Percentiles rank a stretch among this genome's conserved stretches.
phyloP scores from a whole-genome alignment of 106 monocot species.

The Dioscorea alata region DNA sequence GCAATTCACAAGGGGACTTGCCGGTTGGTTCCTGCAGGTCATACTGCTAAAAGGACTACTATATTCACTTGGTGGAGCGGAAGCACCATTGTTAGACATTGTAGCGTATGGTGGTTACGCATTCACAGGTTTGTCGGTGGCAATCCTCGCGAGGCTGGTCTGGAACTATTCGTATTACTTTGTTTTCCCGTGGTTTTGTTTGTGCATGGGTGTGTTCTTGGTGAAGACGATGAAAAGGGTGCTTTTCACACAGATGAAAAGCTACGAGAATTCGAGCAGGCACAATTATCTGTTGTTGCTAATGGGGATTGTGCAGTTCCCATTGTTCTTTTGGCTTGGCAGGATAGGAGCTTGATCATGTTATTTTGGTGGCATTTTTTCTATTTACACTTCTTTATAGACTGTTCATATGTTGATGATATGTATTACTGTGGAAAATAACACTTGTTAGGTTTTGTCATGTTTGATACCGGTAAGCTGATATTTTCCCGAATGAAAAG shows the following conservation, averaged over 20 bases:
- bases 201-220: constrained; percentile 34
- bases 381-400: background rate
- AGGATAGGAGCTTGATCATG: constrained; percentile 18
- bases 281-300: constrained; percentile 33
- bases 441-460: no score
- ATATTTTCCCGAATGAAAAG: no score
- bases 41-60: constrained; percentile 31
- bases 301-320: constrained; percentile 27
- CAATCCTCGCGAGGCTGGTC: constrained; percentile 14
- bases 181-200: constrained; percentile 23
- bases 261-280: constrained; percentile 29
- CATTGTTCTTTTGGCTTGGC: constrained; percentile 41
- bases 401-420: no score
- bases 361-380: background rate
- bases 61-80: constrained; percentile 29
- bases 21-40: constrained; percentile 33
- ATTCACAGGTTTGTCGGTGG: constrained; percentile 20
- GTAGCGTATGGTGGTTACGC: constrained; percentile 32
- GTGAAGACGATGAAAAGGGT: constrained; percentile 30
- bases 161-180: constrained; percentile 39
- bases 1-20: constrained; percentile 32
- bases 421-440: no score
- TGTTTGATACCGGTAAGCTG: no score
- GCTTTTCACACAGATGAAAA: constrained; percentile 11
- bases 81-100: constrained; percentile 24